These are phyloP conservation scores for Bonia amplexicaulis DNA, from an alignment of 176 grass and related monocot species.

Conservation along the genomic window DNA sequence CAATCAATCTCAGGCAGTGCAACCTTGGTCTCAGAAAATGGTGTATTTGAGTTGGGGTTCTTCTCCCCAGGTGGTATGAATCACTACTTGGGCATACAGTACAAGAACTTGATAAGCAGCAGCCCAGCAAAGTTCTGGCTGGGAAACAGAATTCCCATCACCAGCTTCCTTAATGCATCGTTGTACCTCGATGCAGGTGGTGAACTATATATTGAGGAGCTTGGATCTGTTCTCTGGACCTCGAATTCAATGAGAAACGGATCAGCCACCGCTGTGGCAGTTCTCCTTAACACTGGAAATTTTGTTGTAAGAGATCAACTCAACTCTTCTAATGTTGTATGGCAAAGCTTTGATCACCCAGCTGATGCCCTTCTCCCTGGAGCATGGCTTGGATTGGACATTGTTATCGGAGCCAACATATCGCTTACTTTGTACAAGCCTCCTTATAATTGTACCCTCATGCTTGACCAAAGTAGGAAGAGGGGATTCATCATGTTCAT, in stretches of 20 bases:
- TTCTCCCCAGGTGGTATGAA: slow-evolving; percentile 1
- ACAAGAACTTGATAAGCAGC: slow-evolving; percentile 15
- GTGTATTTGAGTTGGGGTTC: slow-evolving; percentile 41
- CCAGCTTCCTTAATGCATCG: background rate
- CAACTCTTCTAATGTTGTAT: slow-evolving; percentile 8
- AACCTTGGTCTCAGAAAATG: slow-evolving; percentile 31
- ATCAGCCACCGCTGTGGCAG: background rate
- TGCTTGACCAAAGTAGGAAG: background rate
- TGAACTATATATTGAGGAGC: slow-evolving; percentile 20
- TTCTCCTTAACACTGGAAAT: slow-evolving; percentile 32
- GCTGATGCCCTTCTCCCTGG: slow-evolving; percentile 36
- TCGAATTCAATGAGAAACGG: background rate
- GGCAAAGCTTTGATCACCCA: slow-evolving; percentile 54
- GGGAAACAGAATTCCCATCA: slow-evolving; percentile 26
- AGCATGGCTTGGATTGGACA: slow-evolving; percentile 24
- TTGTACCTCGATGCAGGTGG: slow-evolving; percentile 22
- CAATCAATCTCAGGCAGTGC: slow-evolving; percentile 20
- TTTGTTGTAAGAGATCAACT: slow-evolving; percentile 16
- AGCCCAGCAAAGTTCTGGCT: slow-evolving; percentile 4
- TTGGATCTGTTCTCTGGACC: slow-evolving; percentile 28
- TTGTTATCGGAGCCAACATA: background rate
- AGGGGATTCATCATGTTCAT: background rate
- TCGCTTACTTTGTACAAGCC: background rate
- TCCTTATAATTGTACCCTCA: slow-evolving; percentile 10
- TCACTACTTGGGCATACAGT: slow-evolving; percentile 32